phyloP scores from a whole-genome alignment of 2,329 filamentous ascomycete species.

The Xylariaceae sp. region DNA sequence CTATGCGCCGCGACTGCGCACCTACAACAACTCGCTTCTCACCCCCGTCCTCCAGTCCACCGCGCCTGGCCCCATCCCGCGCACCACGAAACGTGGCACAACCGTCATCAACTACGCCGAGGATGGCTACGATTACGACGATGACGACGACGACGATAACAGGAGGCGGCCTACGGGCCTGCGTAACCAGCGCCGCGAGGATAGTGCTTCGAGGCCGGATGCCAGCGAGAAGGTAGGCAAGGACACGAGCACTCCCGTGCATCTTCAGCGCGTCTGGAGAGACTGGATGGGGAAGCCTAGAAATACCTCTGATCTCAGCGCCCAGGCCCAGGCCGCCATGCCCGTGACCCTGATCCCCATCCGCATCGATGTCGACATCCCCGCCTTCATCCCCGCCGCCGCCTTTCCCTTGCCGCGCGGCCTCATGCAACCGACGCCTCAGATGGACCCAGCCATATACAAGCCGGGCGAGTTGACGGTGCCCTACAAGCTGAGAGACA shows the following conservation, averaged over 20 bases:
- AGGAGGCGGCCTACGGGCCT: conserved; percentile 78
- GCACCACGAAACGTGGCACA: conserved; percentile 95
- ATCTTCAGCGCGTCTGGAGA: conserved; percentile 85
- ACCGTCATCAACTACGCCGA: conserved; percentile 97
- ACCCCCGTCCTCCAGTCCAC: conserved; percentile 75
- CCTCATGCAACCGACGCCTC: conserved; percentile 64
- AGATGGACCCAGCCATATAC: conserved; percentile 58
- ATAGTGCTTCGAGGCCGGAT: conserved; percentile 59
- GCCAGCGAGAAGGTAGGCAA: conserved; percentile 75
- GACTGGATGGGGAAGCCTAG: conserved; percentile 86
- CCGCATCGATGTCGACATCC: conserved; percentile 90
- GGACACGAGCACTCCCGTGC: conserved; percentile 72
- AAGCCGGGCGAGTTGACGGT: conserved; percentile 73
- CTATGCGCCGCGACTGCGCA: conserved; percentile 84
- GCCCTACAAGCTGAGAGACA: conserved; percentile 84
- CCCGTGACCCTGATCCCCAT: conserved; percentile 92
- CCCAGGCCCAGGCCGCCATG: conserved; percentile 64
- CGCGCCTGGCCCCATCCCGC: conserved; percentile 60
- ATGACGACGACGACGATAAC: conserved; percentile 68
- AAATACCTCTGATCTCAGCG: conserved; percentile 55
- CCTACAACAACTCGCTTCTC: conserved; percentile 87
- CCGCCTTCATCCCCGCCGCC: conserved; percentile 65
- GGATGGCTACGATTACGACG: conserved; percentile 81
- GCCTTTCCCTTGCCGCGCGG: conserved; percentile 62
- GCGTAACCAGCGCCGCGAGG: conserved; percentile 76